Conservation (phyloP, 345 rosid species). For the Syzygium aromaticum region DNA sequence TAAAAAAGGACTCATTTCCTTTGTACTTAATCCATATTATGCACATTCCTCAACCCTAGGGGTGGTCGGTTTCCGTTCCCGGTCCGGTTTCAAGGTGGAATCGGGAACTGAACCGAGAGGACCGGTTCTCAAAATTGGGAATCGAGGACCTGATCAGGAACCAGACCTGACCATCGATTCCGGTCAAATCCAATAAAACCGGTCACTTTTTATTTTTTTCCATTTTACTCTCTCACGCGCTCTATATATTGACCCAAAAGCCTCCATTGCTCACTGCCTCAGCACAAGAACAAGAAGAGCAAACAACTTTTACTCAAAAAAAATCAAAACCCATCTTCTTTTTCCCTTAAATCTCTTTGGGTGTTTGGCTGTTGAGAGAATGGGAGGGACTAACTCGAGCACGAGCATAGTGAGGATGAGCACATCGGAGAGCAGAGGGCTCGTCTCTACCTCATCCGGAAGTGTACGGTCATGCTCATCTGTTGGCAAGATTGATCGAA, state of each 20-base stretch:
- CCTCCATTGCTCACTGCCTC: not conserved
- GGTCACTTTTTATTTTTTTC: no score
- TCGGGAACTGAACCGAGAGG: no score
- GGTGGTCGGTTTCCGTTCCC: no score
- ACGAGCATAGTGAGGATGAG: constrained; percentile 13
- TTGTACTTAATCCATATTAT: no score
- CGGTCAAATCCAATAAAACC: fast-evolving
- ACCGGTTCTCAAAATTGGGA: no score
- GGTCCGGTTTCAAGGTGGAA: no score
- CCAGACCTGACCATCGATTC: no score
- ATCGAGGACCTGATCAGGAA: no score
- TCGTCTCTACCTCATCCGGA: constrained; percentile 69
- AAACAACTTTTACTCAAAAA: no score
- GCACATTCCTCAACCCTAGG: no score
- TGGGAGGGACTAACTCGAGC: not conserved
- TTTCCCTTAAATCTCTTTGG: not conserved
- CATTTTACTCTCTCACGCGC: no score
- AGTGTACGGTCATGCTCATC: constrained; percentile 62
- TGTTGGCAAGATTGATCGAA: constrained; percentile 49
- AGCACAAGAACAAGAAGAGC: not conserved
- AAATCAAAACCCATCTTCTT: not conserved
- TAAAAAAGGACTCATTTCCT: no score
- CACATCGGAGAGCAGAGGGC: constrained; percentile 64
- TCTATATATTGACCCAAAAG: not conserved
- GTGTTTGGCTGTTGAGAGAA: not conserved